Evolutionary conservation across 352 stramenopile genomes (phyloP).

Genomic region (Pythium phragmiticola): DNA sequence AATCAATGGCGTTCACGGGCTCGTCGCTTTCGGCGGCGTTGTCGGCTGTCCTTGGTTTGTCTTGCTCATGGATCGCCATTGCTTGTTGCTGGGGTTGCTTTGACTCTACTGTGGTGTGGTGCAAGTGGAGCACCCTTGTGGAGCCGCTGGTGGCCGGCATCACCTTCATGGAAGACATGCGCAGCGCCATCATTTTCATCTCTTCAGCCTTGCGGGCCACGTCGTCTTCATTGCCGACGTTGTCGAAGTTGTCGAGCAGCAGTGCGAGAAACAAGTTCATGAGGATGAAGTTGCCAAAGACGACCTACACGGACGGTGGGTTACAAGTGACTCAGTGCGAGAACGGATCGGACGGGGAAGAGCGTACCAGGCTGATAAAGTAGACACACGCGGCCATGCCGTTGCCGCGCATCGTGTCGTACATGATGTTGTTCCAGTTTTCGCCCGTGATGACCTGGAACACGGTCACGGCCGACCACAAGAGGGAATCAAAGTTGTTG

Average conservation of each 20-base stretch:
- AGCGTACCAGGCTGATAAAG: conserved; percentile 79
- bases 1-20: conserved; percentile 25
- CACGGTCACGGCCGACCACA: conserved; percentile 79
- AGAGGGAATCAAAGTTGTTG: conserved; percentile 89
- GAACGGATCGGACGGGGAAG: background rate
- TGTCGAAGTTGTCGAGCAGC: conserved; percentile 89
- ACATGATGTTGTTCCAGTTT: conserved; percentile 95
- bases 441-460: conserved; percentile 95
- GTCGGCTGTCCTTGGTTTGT: background rate
- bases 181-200: conserved; percentile 44
- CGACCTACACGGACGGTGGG: conserved; percentile 24
- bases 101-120: background rate
- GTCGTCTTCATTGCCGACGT: conserved; percentile 55
- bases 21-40: conserved; percentile 19
- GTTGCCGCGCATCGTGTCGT: conserved; percentile 88
- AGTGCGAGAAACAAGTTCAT: conserved; percentile 95
- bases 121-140: background rate
- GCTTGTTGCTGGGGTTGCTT: background rate
- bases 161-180: conserved; percentile 69
- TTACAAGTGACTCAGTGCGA: too few relatives aligned
- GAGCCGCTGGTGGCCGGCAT: conserved; percentile 12
- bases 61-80: conserved; percentile 17
- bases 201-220: conserved; percentile 47
- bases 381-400: conserved; percentile 69
- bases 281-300: conserved; percentile 90